phyloP scores from a whole-genome alignment of 352 stramenopile species.

The Phytophthora uliginosa region DNA sequence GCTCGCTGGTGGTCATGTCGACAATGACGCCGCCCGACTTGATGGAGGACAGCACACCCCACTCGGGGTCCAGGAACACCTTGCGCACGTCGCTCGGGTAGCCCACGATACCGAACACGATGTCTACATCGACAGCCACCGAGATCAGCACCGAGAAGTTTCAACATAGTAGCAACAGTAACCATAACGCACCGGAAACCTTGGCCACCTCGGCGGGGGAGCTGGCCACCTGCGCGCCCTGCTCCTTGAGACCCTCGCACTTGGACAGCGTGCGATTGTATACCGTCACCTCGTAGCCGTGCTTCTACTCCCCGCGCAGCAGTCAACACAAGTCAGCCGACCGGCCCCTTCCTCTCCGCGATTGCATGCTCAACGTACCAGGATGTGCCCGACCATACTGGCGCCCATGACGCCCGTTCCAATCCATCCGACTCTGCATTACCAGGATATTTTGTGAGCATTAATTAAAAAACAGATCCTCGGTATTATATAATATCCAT shows the following conservation, averaged over 20 bases:
- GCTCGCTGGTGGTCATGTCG: slow-evolving; percentile 93
- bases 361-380: slow-evolving; percentile 53
- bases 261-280: slow-evolving; percentile 91
- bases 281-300: slow-evolving; percentile 89
- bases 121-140: slow-evolving; percentile 55
- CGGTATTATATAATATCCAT: neutral
- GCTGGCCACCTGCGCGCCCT: slow-evolving; percentile 75
- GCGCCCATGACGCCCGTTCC: slow-evolving; percentile 90
- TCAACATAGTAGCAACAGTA: neutral
- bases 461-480: neutral
- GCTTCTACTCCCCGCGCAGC: slow-evolving; percentile 50
- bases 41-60: slow-evolving; percentile 70
- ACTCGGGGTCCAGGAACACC: slow-evolving; percentile 79
- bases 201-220: slow-evolving; percentile 86
- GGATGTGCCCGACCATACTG: slow-evolving; percentile 90
- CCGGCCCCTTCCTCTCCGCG: neutral
- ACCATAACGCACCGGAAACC: slow-evolving; percentile 56
- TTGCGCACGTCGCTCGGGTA: slow-evolving; percentile 90
- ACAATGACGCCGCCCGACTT: slow-evolving; percentile 87
- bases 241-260: slow-evolving; percentile 79
- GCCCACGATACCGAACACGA: slow-evolving; percentile 92
- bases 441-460: neutral
- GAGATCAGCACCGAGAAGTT: neutral
- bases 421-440: slow-evolving; percentile 84
- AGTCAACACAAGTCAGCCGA: neutral